These are phyloP conservation scores for Ascochyta viciae-villosae DNA, from an alignment of 2,329 filamentous ascomycete species.

Conservation along the genomic window DNA sequence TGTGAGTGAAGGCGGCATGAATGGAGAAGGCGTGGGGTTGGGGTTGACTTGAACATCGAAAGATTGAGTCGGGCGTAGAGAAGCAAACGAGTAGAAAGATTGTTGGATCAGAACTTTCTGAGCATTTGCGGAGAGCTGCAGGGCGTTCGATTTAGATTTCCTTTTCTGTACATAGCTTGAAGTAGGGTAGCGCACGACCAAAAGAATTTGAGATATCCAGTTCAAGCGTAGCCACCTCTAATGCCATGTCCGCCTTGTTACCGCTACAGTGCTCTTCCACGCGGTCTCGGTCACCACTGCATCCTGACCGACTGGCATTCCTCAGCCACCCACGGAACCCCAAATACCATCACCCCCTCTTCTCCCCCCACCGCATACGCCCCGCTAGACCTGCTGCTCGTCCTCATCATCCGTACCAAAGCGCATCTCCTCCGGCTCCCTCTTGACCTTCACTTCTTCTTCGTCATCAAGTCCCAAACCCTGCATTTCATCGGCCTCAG, in stretches of 20 bases:
- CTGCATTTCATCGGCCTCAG: not conserved
- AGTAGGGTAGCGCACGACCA: not conserved
- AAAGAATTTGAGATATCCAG: not conserved
- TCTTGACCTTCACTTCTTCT: not conserved
- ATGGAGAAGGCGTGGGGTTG: conserved; percentile 17
- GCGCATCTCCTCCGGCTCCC: not conserved
- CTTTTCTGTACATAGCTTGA: conserved; percentile 15
- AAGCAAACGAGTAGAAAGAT: not conserved
- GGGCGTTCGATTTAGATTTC: conserved; percentile 8
- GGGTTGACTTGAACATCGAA: conserved; percentile 1
- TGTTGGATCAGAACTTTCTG: not conserved
- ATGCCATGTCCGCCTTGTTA: not conserved
- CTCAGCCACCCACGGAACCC: no score
- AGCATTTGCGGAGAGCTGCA: conserved; percentile 9
- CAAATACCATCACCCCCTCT: no score
- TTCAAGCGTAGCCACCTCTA: not conserved
- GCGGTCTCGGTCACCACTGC: no score
- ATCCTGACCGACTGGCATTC: no score
- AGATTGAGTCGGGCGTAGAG: not conserved
- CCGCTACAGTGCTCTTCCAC: no score
- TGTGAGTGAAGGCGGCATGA: conserved; percentile 4
- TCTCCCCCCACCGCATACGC: no score
- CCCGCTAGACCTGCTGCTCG: not conserved
- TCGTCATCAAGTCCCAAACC: not conserved
- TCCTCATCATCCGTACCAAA: not conserved